Evolutionary conservation across 805 yeast genomes (phyloP).

Genomic region (Ogataea pilisensis): DNA sequence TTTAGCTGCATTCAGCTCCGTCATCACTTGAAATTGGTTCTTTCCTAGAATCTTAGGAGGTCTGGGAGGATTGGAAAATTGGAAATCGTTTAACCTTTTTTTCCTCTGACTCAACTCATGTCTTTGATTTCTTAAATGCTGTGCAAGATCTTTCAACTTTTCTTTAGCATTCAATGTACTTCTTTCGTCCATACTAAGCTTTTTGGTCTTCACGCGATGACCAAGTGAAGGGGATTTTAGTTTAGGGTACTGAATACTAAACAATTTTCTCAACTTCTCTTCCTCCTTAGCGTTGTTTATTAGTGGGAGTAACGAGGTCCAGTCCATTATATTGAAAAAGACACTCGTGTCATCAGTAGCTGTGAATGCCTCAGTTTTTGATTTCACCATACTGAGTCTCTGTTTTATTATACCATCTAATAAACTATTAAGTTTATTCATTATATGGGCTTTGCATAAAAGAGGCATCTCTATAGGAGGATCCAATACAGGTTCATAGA

Average conservation of each 20-base stretch:
- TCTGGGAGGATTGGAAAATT: not conserved
- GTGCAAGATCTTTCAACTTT: not conserved
- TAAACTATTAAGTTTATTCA: constrained; percentile 15
- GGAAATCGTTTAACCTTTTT: not conserved
- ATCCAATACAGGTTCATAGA: constrained; percentile 20
- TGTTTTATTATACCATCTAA: constrained; percentile 16
- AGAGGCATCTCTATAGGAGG: constrained; percentile 20
- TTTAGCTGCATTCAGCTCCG: not conserved
- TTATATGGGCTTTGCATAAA: constrained; percentile 10
- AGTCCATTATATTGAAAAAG: not conserved
- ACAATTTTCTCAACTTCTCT: constrained; percentile 2
- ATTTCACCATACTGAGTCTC: not conserved
- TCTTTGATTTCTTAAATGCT: not conserved
- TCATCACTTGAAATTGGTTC: not conserved
- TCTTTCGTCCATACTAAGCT: not conserved
- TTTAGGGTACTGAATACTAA: constrained; percentile 13
- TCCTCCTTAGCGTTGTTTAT: not conserved
- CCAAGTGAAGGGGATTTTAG: constrained; percentile 11
- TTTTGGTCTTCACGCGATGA: not conserved
- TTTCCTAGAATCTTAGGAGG: not conserved
- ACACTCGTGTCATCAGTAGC: not conserved
- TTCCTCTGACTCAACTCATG: not conserved
- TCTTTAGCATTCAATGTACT: not conserved
- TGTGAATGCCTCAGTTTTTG: not conserved
- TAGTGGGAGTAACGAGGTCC: not conserved